These are phyloP conservation scores for Cryptococcus jaspeensis DNA, from an alignment of 1,284 basidiomycete species.

Conservation along the genomic window DNA sequence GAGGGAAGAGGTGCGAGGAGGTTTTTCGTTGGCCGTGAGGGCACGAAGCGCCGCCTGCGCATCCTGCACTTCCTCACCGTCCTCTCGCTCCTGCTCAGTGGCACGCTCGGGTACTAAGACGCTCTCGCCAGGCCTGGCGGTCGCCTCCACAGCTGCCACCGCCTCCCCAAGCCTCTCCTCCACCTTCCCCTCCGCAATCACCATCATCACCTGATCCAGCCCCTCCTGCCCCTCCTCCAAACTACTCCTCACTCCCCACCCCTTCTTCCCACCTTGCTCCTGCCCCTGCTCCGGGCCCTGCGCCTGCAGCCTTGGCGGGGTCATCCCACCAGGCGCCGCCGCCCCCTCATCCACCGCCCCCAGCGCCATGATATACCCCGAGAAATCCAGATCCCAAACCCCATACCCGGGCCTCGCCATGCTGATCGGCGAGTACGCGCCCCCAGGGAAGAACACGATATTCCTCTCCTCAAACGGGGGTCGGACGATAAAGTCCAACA, in stretches of 20 bases:
- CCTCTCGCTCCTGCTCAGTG: neutral
- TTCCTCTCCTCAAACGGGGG: conserved; percentile 46
- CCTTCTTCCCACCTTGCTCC: neutral
- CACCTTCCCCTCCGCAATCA: neutral
- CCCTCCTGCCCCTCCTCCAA: neutral
- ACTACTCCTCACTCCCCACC: neutral
- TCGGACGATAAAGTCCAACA: conserved; percentile 41
- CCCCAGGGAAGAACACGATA: conserved; percentile 33
- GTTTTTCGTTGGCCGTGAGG: conserved; percentile 9
- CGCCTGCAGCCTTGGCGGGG: neutral
- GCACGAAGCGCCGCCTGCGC: conserved; percentile 2
- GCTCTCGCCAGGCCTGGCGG: neutral
- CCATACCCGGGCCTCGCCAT: conserved; percentile 45
- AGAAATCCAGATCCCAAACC: conserved; percentile 44
- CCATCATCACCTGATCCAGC: neutral
- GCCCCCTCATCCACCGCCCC: conserved; percentile 26
- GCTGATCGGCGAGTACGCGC: conserved; percentile 30
- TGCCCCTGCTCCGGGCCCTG: conserved; percentile 2
- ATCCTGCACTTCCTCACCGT: neutral
- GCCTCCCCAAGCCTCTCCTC: neutral
- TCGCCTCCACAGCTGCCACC: neutral
- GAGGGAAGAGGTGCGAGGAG: neutral
- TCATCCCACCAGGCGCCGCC: neutral
- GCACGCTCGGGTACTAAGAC: neutral
- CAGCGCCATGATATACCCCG: conserved; percentile 37